Base-by-base conservation (phyloP, 768 basidiomycete species). In the Boletellus sp. region DNA sequence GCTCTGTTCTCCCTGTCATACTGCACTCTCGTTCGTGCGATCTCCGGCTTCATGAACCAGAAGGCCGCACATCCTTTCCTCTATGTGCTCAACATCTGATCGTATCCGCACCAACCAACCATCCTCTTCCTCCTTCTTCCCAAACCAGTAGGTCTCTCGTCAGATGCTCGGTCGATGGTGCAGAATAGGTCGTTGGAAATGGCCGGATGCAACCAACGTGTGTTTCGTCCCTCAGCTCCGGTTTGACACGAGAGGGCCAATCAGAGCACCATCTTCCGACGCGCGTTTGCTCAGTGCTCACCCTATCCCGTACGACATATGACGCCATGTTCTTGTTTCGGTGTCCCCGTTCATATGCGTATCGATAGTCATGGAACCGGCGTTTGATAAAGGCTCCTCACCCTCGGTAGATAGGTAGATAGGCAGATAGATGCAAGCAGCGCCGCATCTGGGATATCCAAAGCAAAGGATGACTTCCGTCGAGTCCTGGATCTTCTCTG, bases 381-480 rank as follows among this genome's bases (percentile, higher is more conserved):
- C 31, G 15, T 45, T 47, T 42, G 42, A 45, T 23, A 46, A 31
- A 15, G 31, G n/a, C 41, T 43, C 37, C 42, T 40, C 17, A 22
- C 16, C 28, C 15, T 47, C 41, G 28, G 23, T 38, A 47, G 53
- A 60, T 63, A 61, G 42, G 47, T 16, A 8, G 1, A 60, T 63
- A 61, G 42, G 47, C 13, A 8, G 1, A 11, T 35, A 23, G 24
- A 24, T 15, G 12, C 31, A 4, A 35, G 23, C 6, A 15, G 20
- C 24, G 17, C 35, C 15, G 20, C 33, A 11, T 23, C 10, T 17
- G 20, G 28, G 28, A 28, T 28, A 50, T 50, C 26, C 48, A 42
- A 10, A 28, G 37, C 2, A n/a, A 23, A 43, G 20, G 16, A 42
- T 50, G 47, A 56, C 49, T 41, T 47, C 23, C 26, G 3, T 31